Conservation (phyloP, 768 basidiomycete species). For the Lactarius quietus region DNA sequence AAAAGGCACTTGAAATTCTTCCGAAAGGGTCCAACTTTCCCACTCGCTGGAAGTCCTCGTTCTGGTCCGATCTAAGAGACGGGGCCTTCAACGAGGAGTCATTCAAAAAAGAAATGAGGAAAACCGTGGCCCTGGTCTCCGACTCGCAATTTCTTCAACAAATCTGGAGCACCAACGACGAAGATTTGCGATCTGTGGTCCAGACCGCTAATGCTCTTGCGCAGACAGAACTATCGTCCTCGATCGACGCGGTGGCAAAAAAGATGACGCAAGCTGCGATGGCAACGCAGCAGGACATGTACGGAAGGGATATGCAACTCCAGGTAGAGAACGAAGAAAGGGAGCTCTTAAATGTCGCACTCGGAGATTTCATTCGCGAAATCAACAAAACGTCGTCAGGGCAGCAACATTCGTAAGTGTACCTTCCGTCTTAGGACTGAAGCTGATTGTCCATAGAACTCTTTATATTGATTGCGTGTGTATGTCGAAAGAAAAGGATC, state of each 20-base stretch:
- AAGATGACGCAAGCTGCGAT: not conserved
- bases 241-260: slow-evolving; percentile 1
- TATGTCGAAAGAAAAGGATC: too few species aligned
- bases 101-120: slow-evolving; percentile 12
- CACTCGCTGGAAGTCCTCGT: not conserved
- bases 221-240: not conserved
- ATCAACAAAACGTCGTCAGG: not conserved
- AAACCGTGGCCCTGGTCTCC: not conserved
- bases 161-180: not conserved
- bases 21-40: not conserved
- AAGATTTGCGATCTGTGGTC: slow-evolving; percentile 4
- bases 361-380: slow-evolving; percentile 1
- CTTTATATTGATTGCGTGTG: not conserved
- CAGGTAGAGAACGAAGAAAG: slow-evolving; percentile 5
- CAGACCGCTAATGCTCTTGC: not conserved
- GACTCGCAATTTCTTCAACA: slow-evolving; percentile 17
- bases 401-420: not conserved
- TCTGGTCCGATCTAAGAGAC: not conserved
- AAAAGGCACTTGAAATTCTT: not conserved
- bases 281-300: slow-evolving; percentile 12
- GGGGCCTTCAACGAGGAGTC: not conserved
- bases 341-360: not conserved
- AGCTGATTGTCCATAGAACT: not conserved
- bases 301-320: not conserved
- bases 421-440: not conserved